Base-by-base conservation (phyloP, 2,329 filamentous ascomycete species). In the Macrophomina tecta region DNA sequence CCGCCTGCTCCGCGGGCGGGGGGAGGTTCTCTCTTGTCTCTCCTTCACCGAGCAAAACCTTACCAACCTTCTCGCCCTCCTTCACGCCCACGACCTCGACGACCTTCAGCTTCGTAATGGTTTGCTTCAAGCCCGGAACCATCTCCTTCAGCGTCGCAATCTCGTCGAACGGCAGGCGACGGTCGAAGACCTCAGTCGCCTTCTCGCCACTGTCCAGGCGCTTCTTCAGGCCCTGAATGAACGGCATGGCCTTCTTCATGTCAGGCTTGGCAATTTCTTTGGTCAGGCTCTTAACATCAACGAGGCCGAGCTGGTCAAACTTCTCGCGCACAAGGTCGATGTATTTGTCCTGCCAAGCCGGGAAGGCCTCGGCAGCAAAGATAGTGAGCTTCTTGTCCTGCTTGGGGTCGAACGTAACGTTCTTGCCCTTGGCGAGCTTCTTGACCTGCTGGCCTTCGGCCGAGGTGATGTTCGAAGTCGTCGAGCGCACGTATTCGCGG, bases 231-330 rank as follows among this genome's bases (percentile, higher is more conserved):
- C 79, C 82, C 82, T 98, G 94, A 60, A 97, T 90, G 75, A 97
- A 98, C 0, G 95, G 95, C 94, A 98, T 98, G 2, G 93, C 94
- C 82, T 96, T 95, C 88, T 98, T 99, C 86, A 93, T 93, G 81
- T 96, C 92, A 75, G 93, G 85, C 84, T 97, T 97, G 72, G 88
- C 89, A 67, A 97, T 90, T 75, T 89, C 87, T 71, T 88, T 89
- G 73, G 89, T 91, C 55, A 97, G 83, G 66, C 87, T 88, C 83
- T 96, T 97, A 77, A 96, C 92, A 75, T 97, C 90, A 70, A 91
- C 89, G 70, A 91, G 83, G 70, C 82, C 87, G 56, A 85, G 72
- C 18, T 85, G 78, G 68, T 91, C 85, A 81, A 93, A 93, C 69
- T 88, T 82, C 74, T 91, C 86, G 70, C 89, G 88, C 18, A 97